Conservation (phyloP, 1,284 basidiomycete species). For the Phellopilus nigrolimitatus region DNA sequence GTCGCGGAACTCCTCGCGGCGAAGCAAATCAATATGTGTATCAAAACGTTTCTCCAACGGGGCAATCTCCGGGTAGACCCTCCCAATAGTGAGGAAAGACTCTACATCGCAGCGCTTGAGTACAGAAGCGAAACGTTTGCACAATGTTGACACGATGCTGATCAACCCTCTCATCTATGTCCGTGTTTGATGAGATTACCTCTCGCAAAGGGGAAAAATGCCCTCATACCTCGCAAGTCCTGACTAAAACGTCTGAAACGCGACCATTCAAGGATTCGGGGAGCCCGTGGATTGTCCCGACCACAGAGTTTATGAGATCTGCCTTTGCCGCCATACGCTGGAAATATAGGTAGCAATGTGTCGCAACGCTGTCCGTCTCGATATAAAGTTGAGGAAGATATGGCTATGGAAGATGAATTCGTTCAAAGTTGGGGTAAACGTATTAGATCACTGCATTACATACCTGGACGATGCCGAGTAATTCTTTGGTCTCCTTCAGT, state of each 20-base stretch:
- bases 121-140: constrained; percentile 83
- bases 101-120: constrained; percentile 75
- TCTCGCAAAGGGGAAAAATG: neutral
- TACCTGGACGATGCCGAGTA: constrained; percentile 69
- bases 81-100: constrained; percentile 80
- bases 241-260: constrained; percentile 79
- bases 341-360: constrained; percentile 88
- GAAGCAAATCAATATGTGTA: constrained; percentile 80
- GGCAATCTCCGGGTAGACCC: constrained; percentile 78
- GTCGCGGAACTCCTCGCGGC: constrained; percentile 87
- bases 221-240: constrained; percentile 77
- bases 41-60: constrained; percentile 91
- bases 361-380: constrained; percentile 82
- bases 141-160: constrained; percentile 72
- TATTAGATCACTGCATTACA: too few relatives aligned
- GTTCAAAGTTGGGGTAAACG: neutral
- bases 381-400: constrained; percentile 84
- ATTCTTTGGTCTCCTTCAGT: constrained; percentile 73
- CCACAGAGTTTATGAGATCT: constrained; percentile 76
- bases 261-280: constrained; percentile 78
- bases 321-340: constrained; percentile 79
- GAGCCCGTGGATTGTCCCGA: constrained; percentile 77
- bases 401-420: constrained; percentile 41
- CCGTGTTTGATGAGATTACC: neutral
- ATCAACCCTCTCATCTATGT: constrained; percentile 76